Evolutionary conservation across 805 yeast species (phyloP).

Genomic region (Suhomyces tanzawaensis): DNA sequence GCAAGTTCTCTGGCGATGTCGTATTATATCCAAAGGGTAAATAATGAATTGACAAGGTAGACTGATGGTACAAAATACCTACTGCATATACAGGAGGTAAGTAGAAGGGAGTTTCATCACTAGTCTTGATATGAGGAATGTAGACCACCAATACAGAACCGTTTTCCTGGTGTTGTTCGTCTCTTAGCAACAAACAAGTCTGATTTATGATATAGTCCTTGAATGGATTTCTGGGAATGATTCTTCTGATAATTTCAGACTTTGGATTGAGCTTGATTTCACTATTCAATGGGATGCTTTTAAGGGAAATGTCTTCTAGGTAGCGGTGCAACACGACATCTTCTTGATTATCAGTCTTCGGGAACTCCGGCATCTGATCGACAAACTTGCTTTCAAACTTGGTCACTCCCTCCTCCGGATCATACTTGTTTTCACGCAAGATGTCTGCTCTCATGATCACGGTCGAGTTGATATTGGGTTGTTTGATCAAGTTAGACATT

Average conservation of each 20-base stretch:
- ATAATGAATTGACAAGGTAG: conserved; percentile 68
- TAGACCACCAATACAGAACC: conserved; percentile 62
- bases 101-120: conserved; percentile 76
- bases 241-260: conserved; percentile 67
- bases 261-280: conserved; percentile 29
- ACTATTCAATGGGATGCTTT: conserved; percentile 28
- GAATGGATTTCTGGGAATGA: conserved; percentile 88
- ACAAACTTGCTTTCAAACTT: conserved; percentile 26
- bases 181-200: conserved; percentile 60
- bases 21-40: conserved; percentile 49
- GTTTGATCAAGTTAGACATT: conserved; percentile 72
- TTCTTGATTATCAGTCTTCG: conserved; percentile 19
- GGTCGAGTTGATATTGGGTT: conserved; percentile 90
- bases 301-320: conserved; percentile 31
- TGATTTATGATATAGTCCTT: conserved; percentile 83
- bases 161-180: conserved; percentile 12
- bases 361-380: conserved; percentile 32
- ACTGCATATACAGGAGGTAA: conserved; percentile 83
- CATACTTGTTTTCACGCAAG: conserved; percentile 49
- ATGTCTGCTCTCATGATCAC: conserved; percentile 88
- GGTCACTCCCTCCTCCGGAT: conserved; percentile 28
- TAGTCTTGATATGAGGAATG: conserved; percentile 64
- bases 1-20: conserved; percentile 17
- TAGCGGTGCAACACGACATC: conserved; percentile 29
- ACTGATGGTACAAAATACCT: conserved; percentile 55